Base-by-base conservation (phyloP, 1,284 basidiomycete species). In the Apiotrichum gracile region DNA sequence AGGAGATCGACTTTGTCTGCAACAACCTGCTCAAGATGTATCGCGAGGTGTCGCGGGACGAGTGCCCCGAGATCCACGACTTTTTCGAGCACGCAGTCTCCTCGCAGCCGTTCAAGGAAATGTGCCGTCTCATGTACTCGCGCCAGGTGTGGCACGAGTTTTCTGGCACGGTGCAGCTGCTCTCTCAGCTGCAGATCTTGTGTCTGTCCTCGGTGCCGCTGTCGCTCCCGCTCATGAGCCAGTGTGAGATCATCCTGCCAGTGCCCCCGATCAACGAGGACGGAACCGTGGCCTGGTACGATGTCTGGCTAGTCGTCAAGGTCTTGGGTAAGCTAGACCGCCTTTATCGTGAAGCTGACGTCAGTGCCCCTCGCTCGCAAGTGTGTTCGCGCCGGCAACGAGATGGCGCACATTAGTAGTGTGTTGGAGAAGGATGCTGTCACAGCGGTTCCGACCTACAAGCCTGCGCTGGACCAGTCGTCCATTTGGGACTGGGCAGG, bases 261-360 rank as follows among this genome's bases (percentile, higher is more conserved):
- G 33, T 34, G 2, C 53, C 53, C 2, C 40, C 16, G 29, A 26
- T 55, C 16, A 44, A 55, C n/a, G 17, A 31, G 4, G 25, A 38
- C n/a, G 49, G 53, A 2, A 21, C 24, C 0, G 53, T 51, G 7
- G 49, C 41, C 13, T 55, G 53, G 49, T 40, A 47, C 13, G 44
- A 46, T 7, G 34, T 55, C 10, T 35, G 38, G 31, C 16, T 16
- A 13, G 12, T 24, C 14, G 19, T 47, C 14, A 9, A 3, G 6
- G 16, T 37, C 3, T 6, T 55, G 13, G 37, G 53, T 55, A 19
- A 37, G 53, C 21, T 19, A 17, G n/a, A n/a, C 1, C 13, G 13
- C 13, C 17, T 45, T 8, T 17, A 21, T 14, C 24, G 2, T 13
- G 6, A 4, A 13, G 41, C 25, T 31, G 12, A 19, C 26, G 10